Conservation (phyloP, 163 green algal species). For the Chlorella variabilis region DNA sequence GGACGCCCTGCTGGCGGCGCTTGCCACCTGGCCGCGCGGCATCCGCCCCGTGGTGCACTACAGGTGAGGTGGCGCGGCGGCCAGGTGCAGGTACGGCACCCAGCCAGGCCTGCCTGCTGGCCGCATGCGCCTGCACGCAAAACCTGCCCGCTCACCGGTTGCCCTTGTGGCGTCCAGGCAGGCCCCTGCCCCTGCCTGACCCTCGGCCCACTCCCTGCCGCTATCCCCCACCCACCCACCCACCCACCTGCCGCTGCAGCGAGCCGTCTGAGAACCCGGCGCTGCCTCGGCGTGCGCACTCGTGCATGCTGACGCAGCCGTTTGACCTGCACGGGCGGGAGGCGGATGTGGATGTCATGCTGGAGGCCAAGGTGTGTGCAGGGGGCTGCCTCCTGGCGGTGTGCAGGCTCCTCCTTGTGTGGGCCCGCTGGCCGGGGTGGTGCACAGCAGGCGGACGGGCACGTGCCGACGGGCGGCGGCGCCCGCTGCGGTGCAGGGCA, state of each 20-base stretch:
- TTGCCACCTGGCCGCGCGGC: constrained; percentile 71
- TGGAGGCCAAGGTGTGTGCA: constrained; percentile 68
- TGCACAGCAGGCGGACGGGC: too few species aligned
- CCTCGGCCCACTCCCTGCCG: too few species aligned
- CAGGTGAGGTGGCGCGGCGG: constrained; percentile 31
- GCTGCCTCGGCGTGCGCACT: constrained; percentile 53
- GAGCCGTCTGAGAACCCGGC: constrained; percentile 57
- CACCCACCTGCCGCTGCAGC: not conserved
- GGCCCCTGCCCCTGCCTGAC: too few species aligned
- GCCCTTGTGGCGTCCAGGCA: too few species aligned
- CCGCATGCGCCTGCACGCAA: too few species aligned
- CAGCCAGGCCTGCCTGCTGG: not conserved
- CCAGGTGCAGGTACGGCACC: not conserved
- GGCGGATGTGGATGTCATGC: constrained; percentile 65
- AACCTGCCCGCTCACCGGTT: too few species aligned
- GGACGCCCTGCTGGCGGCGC: constrained; percentile 63
- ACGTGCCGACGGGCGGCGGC: too few species aligned
- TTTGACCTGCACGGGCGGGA: constrained; percentile 59
- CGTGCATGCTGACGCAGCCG: constrained; percentile 53
- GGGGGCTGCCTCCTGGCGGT: too few species aligned
- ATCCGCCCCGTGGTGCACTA: constrained; percentile 80
- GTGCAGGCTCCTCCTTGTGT: too few species aligned
- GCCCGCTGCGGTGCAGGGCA: constrained; percentile 28
- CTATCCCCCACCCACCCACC: too few species aligned
- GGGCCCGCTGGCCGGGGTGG: too few species aligned